Conservation (phyloP, 2,329 filamentous ascomycete genomes). For the Herpomyces periplanetae region DNA sequence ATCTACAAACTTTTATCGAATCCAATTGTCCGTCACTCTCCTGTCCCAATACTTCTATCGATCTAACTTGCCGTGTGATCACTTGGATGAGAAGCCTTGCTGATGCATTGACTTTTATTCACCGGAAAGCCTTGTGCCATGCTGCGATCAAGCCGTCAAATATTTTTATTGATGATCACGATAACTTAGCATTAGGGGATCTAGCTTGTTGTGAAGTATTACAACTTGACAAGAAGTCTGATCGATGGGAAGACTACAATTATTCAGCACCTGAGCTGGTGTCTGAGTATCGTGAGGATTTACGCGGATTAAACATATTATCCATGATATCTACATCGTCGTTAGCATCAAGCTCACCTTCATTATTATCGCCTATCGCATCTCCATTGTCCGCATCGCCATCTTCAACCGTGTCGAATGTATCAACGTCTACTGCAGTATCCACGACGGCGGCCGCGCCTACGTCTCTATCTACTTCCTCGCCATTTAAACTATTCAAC, state of each 20-base stretch:
- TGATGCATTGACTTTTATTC: slow-evolving; percentile 24
- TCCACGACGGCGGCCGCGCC: too few relatives aligned
- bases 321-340: too few relatives aligned
- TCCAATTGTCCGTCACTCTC: slow-evolving; percentile 18
- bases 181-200: slow-evolving; percentile 25
- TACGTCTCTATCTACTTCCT: too few relatives aligned
- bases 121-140: slow-evolving; percentile 21
- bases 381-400: too few relatives aligned
- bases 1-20: slow-evolving; percentile 22
- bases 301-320: too few relatives aligned
- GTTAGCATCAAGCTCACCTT: too few relatives aligned
- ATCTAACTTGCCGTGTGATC: slow-evolving; percentile 18
- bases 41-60: slow-evolving; percentile 19
- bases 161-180: slow-evolving; percentile 21
- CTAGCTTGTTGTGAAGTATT: slow-evolving; percentile 12
- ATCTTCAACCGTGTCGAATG: too few relatives aligned
- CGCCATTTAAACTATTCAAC: too few relatives aligned
- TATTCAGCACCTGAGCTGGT: slow-evolving; percentile 29
- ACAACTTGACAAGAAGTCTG: slow-evolving; percentile 13
- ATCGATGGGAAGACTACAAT: slow-evolving; percentile 28
- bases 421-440: too few relatives aligned
- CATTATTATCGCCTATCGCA: too few relatives aligned
- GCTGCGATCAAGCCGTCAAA: slow-evolving; percentile 28
- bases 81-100: slow-evolving; percentile 36
- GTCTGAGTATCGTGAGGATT: slow-evolving; percentile 8